These are phyloP conservation scores for Zymoseptoria crescenta DNA, from an alignment of 2,329 filamentous ascomycete species.

Conservation along the genomic window DNA sequence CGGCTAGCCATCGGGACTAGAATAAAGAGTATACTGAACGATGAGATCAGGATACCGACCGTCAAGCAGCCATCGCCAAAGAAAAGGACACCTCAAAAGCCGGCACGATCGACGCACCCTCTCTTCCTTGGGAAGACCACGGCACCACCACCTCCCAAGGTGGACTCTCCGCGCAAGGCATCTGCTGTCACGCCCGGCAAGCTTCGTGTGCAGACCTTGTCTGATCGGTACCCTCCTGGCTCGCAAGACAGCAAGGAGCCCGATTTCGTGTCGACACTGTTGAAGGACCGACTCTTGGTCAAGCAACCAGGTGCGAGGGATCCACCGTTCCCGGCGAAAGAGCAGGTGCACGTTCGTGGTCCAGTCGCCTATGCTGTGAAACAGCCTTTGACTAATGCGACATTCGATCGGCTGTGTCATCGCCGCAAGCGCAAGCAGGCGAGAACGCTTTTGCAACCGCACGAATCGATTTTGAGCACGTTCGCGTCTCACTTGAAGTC, in stretches of 20 bases:
- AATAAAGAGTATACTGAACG: slow-evolving; percentile 56
- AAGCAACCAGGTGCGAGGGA: slow-evolving; percentile 60
- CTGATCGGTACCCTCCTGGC: slow-evolving; percentile 13
- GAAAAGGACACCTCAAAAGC: slow-evolving; percentile 18
- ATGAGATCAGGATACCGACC: slow-evolving; percentile 19
- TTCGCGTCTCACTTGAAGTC: slow-evolving; percentile 16
- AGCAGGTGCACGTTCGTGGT: slow-evolving; percentile 56
- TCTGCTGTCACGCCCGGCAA: slow-evolving; percentile 43
- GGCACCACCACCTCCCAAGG: slow-evolving; percentile 19
- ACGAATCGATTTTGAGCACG: slow-evolving; percentile 17
- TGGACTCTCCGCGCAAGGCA: slow-evolving; percentile 25
- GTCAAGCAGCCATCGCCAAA: slow-evolving; percentile 13
- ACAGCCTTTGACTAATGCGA: neutral
- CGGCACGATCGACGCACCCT: slow-evolving; percentile 48
- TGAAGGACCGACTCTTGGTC: slow-evolving; percentile 31
- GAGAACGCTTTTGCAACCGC: slow-evolving; percentile 17
- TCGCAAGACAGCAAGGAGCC: neutral
- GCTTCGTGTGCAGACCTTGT: slow-evolving; percentile 27
- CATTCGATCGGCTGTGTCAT: slow-evolving; percentile 8
- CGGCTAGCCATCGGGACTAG: slow-evolving; percentile 47
- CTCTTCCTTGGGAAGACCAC: slow-evolving; percentile 52
- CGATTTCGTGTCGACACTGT: slow-evolving; percentile 21
- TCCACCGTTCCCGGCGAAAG: slow-evolving; percentile 64
- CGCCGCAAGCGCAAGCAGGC: slow-evolving; percentile 32
- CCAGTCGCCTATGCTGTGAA: neutral